Percentiles rank a stretch among this genome's conserved stretches.
Evolutionary conservation across 176 grass and related monocot genomes (phyloP).

Genomic region (Ananas comosus): DNA sequence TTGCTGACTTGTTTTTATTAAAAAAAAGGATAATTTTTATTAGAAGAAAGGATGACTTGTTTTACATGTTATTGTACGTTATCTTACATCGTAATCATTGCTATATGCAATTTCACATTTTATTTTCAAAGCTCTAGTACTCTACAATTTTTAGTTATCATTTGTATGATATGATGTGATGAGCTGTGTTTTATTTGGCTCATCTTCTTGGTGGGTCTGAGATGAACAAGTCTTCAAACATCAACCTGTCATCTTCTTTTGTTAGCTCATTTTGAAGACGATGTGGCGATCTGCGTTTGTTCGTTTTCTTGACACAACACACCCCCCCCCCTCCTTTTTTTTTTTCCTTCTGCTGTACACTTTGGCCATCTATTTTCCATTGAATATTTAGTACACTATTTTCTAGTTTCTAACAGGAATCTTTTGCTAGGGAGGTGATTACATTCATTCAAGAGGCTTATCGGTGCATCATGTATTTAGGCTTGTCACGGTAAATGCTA

Average conservation of each 20-base stretch:
- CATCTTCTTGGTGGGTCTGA: too few relatives aligned
- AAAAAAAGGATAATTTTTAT: too few relatives aligned
- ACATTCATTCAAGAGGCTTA: slow-evolving; percentile 72
- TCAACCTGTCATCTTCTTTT: too few relatives aligned
- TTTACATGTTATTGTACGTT: background rate
- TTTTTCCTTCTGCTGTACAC: background rate
- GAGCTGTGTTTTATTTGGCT: too few relatives aligned
- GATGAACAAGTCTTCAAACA: too few relatives aligned
- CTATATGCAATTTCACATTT: background rate
- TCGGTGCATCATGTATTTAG: slow-evolving; percentile 86
- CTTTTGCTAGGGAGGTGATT: slow-evolving; percentile 65
- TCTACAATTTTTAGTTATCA: too few relatives aligned
- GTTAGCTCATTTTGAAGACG: background rate
- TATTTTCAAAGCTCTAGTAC: too few relatives aligned
- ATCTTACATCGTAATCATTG: background rate
- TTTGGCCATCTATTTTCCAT: background rate
- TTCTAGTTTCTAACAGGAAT: slow-evolving; percentile 24
- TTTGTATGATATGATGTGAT: too few relatives aligned
- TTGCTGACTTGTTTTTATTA: too few relatives aligned
- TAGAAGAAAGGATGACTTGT: background rate
- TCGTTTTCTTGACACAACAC: too few relatives aligned
- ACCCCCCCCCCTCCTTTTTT: too few relatives aligned
- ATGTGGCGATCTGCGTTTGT: too few relatives aligned
- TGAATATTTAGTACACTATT: background rate
- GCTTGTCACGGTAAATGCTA: slow-evolving; percentile 58